Evolutionary conservation across 2,329 filamentous ascomycete species (phyloP), one percentile per base, ranked within the genome.

Genomic region (Ascochyta rabiei): DNA sequence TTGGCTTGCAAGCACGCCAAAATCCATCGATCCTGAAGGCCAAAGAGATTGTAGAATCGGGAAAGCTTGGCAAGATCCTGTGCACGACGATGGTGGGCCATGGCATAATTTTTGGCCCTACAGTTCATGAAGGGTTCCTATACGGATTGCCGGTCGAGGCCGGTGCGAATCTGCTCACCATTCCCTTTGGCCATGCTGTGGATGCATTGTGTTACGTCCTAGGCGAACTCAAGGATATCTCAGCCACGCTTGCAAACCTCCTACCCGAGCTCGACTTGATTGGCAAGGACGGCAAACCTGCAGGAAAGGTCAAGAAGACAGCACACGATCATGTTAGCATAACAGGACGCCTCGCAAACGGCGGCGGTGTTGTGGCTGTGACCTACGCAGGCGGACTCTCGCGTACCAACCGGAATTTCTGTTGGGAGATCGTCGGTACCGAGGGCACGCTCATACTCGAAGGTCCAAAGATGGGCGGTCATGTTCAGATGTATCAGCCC

Each of bases 111-210:
- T 67, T 65, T 8, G 67, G 68, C 4, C 53, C 62, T 2, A 52
- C 54, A 2, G 39, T 65, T 0, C 26, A 31, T 1, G 54, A 66
- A 15, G 30, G 42, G 7, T 61, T 82, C 26, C 66, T 73, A 24
- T 87, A 86, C 53, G 82, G 83, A 37, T 66, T 79, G 0, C 73
- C 83, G 5, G 72, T 77, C 10, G 72, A 76, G 7, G 63, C 84
- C 3, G 77, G 77, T 0, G 77, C 73, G 2, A 80, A 79, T 30
- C 34, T 77, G 31, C 50, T 79, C 30, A 77, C 76, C 0, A 76
- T 79, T 26, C 72, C 75, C 3, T 75, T 76, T 41, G 77, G 75
- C 0, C 69, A 74, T 43, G 64, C 67, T 5, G 55, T 72, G 2
- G 71, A 73, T 41, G 68, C 69, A 3, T 43, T 72, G 10, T 70